A percentile compares a stretch with the other conserved stretches of the same genome.
Conservation (phyloP, 108 stramenopile species). For the Conticribra guillardii region DNA sequence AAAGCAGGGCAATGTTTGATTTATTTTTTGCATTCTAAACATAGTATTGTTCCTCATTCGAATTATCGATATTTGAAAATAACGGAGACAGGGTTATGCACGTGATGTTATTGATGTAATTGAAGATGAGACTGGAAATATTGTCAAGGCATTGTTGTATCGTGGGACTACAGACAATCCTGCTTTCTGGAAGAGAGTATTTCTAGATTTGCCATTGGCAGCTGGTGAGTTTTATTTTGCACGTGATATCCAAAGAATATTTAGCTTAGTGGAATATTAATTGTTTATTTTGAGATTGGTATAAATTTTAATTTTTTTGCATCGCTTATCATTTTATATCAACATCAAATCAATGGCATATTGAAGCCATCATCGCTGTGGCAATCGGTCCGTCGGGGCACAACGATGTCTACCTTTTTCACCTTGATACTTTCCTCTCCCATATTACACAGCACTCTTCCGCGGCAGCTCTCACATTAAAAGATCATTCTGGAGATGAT, state of each 20-base stretch:
- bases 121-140: slow-evolving; percentile 68
- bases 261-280: no score
- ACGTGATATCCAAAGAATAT: no score
- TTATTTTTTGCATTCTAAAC: slow-evolving; percentile 1
- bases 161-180: slow-evolving; percentile 87
- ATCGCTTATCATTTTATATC: neutral
- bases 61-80: no score
- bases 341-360: no score
- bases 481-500: slow-evolving; percentile 35
- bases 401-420: slow-evolving; percentile 71
- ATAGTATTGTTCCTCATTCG: neutral
- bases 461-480: slow-evolving; percentile 7
- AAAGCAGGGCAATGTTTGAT: neutral
- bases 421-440: slow-evolving; percentile 61
- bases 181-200: slow-evolving; percentile 74
- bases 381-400: slow-evolving; percentile 67
- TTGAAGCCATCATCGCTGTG: slow-evolving; percentile 68
- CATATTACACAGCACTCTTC: slow-evolving; percentile 21
- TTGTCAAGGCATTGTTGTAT: slow-evolving; percentile 73
- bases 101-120: slow-evolving; percentile 82
- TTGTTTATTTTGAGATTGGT: slow-evolving; percentile 2
- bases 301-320: neutral
- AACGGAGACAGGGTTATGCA: slow-evolving; percentile 62
- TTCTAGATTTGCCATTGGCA: slow-evolving; percentile 67
- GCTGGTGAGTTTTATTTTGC: slow-evolving; percentile 65